These are phyloP conservation scores for Fusarium napiforme DNA, from an alignment of 2,329 filamentous ascomycete genomes.

Conservation along the genomic window DNA sequence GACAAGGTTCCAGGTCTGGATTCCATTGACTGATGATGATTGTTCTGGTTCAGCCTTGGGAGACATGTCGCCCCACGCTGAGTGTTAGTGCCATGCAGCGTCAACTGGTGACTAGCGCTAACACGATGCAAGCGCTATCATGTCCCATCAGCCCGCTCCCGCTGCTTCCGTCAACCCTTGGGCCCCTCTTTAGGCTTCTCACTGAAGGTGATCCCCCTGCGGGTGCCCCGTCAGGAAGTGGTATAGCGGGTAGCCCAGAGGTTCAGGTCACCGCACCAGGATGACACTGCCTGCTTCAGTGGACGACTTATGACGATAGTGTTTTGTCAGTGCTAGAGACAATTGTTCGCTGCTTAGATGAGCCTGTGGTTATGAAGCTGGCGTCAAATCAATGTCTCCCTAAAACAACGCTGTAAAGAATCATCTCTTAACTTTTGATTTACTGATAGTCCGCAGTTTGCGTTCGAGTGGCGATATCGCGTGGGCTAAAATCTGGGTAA, in stretches of 20 bases:
- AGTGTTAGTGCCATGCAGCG: slow-evolving; percentile 19
- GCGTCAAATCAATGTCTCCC: not conserved
- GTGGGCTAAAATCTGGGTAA: slow-evolving; percentile 22
- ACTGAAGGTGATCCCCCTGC: not conserved
- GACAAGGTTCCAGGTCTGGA: not conserved
- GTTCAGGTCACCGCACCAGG: slow-evolving; percentile 7
- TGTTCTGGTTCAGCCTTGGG: slow-evolving; percentile 23
- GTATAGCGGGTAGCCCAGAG: not conserved
- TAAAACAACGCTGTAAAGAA: not conserved
- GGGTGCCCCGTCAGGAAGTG: not conserved
- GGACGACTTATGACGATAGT: slow-evolving; percentile 1
- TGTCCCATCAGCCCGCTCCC: slow-evolving; percentile 18
- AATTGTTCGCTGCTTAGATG: not conserved
- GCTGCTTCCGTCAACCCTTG: slow-evolving; percentile 25
- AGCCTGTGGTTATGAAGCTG: not conserved
- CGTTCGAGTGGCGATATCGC: slow-evolving; percentile 34
- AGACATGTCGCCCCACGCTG: slow-evolving; percentile 15
- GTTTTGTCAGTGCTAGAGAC: not conserved
- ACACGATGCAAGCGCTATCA: slow-evolving; percentile 12
- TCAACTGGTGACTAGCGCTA: slow-evolving; percentile 1
- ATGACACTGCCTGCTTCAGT: slow-evolving; percentile 4
- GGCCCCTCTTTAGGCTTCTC: slow-evolving; percentile 10
- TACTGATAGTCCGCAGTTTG: not conserved
- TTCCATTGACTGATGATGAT: slow-evolving; percentile 7
- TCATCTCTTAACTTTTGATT: not conserved